Conservation (phyloP, 768 basidiomycete species). For the Hydnum rufescens region DNA sequence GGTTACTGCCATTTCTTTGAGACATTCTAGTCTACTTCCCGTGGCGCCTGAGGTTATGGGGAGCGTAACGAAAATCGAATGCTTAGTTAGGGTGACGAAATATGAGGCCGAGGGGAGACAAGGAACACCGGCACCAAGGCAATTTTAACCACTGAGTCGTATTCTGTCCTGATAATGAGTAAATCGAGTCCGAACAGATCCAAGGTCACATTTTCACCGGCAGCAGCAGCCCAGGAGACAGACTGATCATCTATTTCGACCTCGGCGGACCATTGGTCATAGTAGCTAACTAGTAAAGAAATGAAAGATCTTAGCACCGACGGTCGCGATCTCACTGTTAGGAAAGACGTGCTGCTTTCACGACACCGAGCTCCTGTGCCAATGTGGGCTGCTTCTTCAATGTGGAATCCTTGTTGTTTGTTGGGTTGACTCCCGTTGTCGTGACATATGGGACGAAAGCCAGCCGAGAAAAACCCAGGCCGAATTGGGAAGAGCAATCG, state of each 20-base stretch:
- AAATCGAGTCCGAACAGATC: slow-evolving; percentile 71
- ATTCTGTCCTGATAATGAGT: slow-evolving; percentile 37
- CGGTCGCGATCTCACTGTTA: slow-evolving; percentile 72
- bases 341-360: slow-evolving; percentile 58
- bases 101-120: slow-evolving; percentile 49
- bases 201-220: slow-evolving; percentile 77
- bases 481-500: slow-evolving; percentile 52
- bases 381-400: slow-evolving; percentile 66
- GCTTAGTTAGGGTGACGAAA: slow-evolving; percentile 75
- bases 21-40: slow-evolving; percentile 32
- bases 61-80: slow-evolving; percentile 79
- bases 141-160: neutral
- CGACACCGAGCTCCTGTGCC: slow-evolving; percentile 58
- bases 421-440: slow-evolving; percentile 73
- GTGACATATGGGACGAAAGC: slow-evolving; percentile 80
- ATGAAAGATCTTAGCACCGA: slow-evolving; percentile 27
- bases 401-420: slow-evolving; percentile 25
- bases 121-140: slow-evolving; percentile 66
- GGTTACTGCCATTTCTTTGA: neutral
- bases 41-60: slow-evolving; percentile 79
- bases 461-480: slow-evolving; percentile 70
- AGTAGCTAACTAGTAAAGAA: neutral
- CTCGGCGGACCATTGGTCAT: slow-evolving; percentile 25
- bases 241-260: slow-evolving; percentile 67
- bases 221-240: slow-evolving; percentile 73